Percentiles rank a stretch among this genome's conserved stretches.
Evolutionary conservation across 805 yeast species (phyloP).

Genomic region (Zygoascus ofunaensis): DNA sequence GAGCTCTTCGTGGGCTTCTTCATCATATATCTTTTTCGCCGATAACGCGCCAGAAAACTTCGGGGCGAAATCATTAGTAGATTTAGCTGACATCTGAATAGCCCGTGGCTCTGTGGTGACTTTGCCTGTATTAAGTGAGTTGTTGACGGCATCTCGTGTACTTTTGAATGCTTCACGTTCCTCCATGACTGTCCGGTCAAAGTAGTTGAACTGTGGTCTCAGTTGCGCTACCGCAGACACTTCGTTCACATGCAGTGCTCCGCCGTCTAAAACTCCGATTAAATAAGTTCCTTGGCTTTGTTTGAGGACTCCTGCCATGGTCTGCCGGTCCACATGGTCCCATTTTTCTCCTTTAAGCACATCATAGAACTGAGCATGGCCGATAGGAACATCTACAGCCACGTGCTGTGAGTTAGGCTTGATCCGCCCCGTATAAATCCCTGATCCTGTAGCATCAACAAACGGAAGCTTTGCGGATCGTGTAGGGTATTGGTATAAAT

Average conservation of each 20-base stretch:
- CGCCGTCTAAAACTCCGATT: conserved; percentile 35
- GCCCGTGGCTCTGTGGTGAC: conserved; percentile 44
- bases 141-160: conserved; percentile 33
- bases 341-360: conserved; percentile 53
- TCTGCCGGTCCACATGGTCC: conserved; percentile 52
- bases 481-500: conserved; percentile 54
- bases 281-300: conserved; percentile 26
- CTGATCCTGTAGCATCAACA: conserved; percentile 29
- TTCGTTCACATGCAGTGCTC: conserved; percentile 54
- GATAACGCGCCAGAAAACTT: conserved; percentile 61
- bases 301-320: conserved; percentile 58
- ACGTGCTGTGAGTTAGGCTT: conserved; percentile 56
- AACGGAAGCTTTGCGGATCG: conserved; percentile 39
- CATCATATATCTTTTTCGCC: conserved; percentile 55
- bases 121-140: neutral
- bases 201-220: conserved; percentile 71
- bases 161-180: conserved; percentile 33
- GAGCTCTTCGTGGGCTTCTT: conserved; percentile 41
- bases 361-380: conserved; percentile 60
- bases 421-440: conserved; percentile 38
- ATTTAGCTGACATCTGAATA: conserved; percentile 69
- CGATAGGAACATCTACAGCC: conserved; percentile 70
- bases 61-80: conserved; percentile 47
- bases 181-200: conserved; percentile 47
- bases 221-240: conserved; percentile 64